phyloP scores from a whole-genome alignment of 192 early-diverging fungal genomes.

The Dimargaris xerosporica region DNA sequence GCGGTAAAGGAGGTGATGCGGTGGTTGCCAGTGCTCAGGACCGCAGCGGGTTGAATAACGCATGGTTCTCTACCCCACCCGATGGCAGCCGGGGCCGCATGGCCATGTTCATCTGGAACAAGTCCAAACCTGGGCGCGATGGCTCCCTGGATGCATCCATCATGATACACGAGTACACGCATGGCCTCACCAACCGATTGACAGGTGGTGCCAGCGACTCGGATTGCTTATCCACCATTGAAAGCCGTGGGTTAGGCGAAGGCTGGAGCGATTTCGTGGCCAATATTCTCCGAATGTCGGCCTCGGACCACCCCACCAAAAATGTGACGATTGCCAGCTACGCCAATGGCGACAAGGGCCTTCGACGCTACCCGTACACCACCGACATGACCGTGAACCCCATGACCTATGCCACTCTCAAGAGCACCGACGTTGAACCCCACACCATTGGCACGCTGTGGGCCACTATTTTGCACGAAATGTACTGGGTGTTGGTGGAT shows the following conservation, averaged over 20 bases:
- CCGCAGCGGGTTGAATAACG: slow-evolving; percentile 77
- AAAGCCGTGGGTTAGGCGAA: slow-evolving; percentile 84
- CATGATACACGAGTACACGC: slow-evolving; percentile 85
- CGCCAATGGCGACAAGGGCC: slow-evolving; percentile 20
- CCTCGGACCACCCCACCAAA: slow-evolving; percentile 29
- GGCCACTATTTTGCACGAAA: no score
- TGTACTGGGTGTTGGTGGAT: no score
- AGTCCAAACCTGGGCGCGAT: slow-evolving; percentile 51
- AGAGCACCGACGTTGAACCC: slow-evolving; percentile 35
- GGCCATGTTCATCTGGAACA: slow-evolving; percentile 91
- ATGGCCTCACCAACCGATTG: slow-evolving; percentile 80
- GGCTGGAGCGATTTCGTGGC: slow-evolving; percentile 93
- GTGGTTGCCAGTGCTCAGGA: slow-evolving; percentile 87
- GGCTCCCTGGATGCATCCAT: slow-evolving; percentile 82
- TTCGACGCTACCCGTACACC: slow-evolving; percentile 45
- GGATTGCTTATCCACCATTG: slow-evolving; percentile 73
- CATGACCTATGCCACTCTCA: slow-evolving; percentile 57
- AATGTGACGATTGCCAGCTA: slow-evolving; percentile 45
- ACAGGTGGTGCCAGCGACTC: slow-evolving; percentile 83
- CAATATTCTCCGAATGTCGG: slow-evolving; percentile 42
- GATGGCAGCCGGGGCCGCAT: slow-evolving; percentile 80
- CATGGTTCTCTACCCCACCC: slow-evolving; percentile 89
- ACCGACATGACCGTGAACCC: slow-evolving; percentile 62
- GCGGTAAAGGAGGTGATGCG: slow-evolving; percentile 62
- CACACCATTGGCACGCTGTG: no score